Percentiles rank a stretch among this genome's conserved stretches.
Evolutionary conservation across 208 protist species (phyloP).

Genomic region (Spongospora subterranea): DNA sequence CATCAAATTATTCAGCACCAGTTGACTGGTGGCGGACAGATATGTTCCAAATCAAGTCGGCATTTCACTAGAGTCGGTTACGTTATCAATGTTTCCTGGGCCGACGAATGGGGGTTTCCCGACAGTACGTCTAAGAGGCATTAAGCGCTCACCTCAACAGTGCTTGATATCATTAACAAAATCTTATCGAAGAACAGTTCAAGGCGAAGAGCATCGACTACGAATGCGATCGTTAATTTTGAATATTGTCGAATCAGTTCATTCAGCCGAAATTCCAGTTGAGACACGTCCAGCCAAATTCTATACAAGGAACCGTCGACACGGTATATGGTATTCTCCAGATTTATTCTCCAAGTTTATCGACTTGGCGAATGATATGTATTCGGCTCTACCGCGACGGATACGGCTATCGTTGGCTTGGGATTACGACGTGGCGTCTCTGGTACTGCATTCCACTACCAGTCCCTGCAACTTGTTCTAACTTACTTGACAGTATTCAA

Average conservation of each 20-base stretch:
- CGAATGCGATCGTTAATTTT: background rate
- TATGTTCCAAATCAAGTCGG: background rate
- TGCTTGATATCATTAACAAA: background rate
- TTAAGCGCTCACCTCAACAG: background rate
- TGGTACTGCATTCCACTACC: too few relatives aligned
- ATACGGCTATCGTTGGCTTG: background rate
- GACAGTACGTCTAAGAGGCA: background rate
- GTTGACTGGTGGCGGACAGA: background rate
- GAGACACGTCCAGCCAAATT: background rate
- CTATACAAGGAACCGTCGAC: background rate
- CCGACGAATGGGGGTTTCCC: background rate
- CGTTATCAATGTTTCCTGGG: background rate
- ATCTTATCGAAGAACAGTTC: background rate
- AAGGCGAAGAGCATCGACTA: background rate
- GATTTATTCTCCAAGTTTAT: background rate
- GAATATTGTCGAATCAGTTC: background rate
- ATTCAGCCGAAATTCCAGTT: background rate
- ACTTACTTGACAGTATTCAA: too few relatives aligned
- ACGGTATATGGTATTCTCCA: background rate
- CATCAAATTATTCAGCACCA: background rate
- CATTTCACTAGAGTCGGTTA: background rate
- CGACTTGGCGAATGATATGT: background rate
- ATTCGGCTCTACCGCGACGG: background rate
- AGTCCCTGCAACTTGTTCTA: too few relatives aligned
- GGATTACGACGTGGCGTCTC: background rate